Evolutionary conservation across 2,329 filamentous ascomycete species (phyloP).

Genomic region (Colletotrichum godetiae): DNA sequence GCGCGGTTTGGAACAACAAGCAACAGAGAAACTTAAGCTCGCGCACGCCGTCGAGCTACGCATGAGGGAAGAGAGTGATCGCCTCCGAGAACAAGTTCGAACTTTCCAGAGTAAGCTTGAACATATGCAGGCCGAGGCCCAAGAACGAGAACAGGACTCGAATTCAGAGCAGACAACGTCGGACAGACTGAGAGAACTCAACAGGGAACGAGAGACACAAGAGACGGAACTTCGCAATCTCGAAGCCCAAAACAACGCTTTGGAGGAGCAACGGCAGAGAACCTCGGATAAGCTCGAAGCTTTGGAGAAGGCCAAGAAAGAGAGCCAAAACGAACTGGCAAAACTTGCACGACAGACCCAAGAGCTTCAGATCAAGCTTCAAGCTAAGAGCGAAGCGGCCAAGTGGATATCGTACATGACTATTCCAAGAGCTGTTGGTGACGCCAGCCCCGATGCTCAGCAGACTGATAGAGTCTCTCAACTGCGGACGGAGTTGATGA

Average conservation of each 20-base stretch:
- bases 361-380: not conserved
- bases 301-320: not conserved
- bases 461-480: not conserved
- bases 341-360: not conserved
- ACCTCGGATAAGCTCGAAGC: not conserved
- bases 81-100: not conserved
- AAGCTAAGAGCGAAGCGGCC: slow-evolving; percentile 12
- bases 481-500: slow-evolving; percentile 7
- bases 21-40: not conserved
- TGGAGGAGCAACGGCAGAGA: not conserved
- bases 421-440: not conserved
- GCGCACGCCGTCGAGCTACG: not conserved
- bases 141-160: not conserved
- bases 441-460: not conserved
- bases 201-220: not conserved
- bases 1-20: not conserved
- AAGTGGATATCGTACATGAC: slow-evolving; percentile 6
- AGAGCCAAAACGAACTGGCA: not conserved
- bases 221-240: not conserved
- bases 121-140: not conserved
- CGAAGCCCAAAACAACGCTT: not conserved
- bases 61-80: slow-evolving; percentile 5
- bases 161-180: not conserved
- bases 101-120: not conserved
- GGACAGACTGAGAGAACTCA: not conserved